Conservation (phyloP, 257 asterid species). For the Petunia axillaris region DNA sequence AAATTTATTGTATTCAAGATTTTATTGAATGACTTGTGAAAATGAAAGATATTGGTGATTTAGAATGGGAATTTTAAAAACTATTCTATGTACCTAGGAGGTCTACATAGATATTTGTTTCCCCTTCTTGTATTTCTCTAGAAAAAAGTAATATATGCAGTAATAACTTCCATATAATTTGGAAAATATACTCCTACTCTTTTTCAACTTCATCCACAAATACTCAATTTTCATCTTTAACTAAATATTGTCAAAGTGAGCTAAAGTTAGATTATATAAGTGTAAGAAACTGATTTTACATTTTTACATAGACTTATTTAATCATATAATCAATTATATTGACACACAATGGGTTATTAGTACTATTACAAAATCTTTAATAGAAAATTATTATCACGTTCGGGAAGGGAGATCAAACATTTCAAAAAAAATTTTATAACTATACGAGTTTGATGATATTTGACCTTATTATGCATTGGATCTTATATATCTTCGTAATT, state of each 20-base stretch:
- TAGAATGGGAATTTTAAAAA: neutral
- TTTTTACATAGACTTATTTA: neutral
- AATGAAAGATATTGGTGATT: neutral
- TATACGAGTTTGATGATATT: neutral
- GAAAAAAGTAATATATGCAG: neutral
- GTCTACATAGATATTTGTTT: neutral
- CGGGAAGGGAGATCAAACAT: no score
- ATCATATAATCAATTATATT: neutral
- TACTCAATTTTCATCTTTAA: no score
- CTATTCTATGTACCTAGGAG: slow-evolving; percentile 8
- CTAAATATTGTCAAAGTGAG: no score
- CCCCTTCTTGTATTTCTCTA: slow-evolving; percentile 21
- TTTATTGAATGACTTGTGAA: neutral
- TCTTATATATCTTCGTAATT: no score
- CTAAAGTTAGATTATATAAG: neutral
- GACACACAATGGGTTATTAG: no score
- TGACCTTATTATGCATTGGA: neutral
- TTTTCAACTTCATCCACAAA: no score
- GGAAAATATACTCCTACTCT: no score
- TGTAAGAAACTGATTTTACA: neutral
- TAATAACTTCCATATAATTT: neutral
- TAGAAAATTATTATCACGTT: no score
- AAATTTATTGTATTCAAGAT: neutral
- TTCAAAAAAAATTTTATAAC: no score
- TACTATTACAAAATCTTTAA: no score